These are phyloP conservation scores for Iberis pinnata DNA, from an alignment of 345 rosid genomes.

Conservation along the genomic window DNA sequence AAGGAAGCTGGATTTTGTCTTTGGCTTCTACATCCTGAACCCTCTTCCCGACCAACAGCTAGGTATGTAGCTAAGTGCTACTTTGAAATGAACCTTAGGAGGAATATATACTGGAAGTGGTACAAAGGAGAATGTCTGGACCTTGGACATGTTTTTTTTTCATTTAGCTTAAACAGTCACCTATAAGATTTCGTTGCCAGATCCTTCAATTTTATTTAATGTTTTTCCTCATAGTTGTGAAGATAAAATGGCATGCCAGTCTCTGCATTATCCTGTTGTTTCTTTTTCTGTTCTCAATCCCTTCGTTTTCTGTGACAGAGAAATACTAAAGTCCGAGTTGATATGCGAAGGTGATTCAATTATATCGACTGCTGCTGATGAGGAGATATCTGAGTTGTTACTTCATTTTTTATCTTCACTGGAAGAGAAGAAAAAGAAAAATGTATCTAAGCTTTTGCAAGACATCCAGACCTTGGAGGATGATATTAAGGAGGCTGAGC, in stretches of 20 bases:
- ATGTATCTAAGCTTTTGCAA: slow-evolving; percentile 49
- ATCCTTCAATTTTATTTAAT: slow-evolving; percentile 2
- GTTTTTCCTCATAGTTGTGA: neutral
- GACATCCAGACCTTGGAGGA: slow-evolving; percentile 53
- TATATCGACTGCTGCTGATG: slow-evolving; percentile 35
- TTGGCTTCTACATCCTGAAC: slow-evolving; percentile 81
- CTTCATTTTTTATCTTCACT: slow-evolving; percentile 54
- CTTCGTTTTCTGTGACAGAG: slow-evolving; percentile 43
- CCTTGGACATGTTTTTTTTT: neutral
- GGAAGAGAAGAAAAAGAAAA: slow-evolving; percentile 56
- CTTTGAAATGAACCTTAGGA: neutral
- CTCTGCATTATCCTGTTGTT: neutral
- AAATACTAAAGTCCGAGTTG: slow-evolving; percentile 70
- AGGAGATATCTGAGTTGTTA: slow-evolving; percentile 52
- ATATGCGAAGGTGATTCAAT: slow-evolving; percentile 33
- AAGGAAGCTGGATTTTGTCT: slow-evolving; percentile 80
- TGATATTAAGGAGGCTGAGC: slow-evolving; percentile 64
- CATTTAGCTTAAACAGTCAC: neutral
- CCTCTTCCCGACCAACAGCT: slow-evolving; percentile 60
- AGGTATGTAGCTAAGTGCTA: slow-evolving; percentile 39
- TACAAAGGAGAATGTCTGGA: slow-evolving; percentile 10
- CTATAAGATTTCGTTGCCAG: slow-evolving; percentile 9
- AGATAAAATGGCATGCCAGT: slow-evolving; percentile 4
- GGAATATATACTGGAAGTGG: slow-evolving; percentile 8
- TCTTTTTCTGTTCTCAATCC: slow-evolving; percentile 17